Evolutionary conservation across 441 rosid species (phyloP).

Genomic region (Erodium chrysanthum): DNA sequence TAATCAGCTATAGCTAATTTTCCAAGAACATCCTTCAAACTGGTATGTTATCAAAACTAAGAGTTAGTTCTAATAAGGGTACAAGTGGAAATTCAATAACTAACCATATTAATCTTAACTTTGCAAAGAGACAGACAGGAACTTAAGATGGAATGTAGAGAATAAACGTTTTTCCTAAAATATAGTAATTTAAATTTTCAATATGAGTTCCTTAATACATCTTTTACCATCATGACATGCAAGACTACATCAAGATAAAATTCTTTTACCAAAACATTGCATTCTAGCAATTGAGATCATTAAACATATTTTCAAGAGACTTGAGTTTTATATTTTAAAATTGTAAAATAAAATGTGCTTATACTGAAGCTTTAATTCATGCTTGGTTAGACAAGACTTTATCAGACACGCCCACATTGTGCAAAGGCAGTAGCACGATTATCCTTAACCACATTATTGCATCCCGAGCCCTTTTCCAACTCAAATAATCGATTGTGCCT

Average conservation of each 20-base stretch:
- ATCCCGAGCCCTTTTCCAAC: not conserved
- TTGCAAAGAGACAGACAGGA: not conserved
- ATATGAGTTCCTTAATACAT: not conserved
- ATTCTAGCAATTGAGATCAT: not conserved
- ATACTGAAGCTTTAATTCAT: not conserved
- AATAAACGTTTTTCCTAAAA: not conserved
- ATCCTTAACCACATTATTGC: not conserved
- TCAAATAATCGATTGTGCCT: not conserved
- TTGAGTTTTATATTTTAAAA: not conserved
- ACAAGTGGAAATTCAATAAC: not conserved
- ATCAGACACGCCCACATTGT: not conserved
- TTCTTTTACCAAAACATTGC: not conserved
- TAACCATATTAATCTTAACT: not conserved
- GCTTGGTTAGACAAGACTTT: constrained; percentile 1
- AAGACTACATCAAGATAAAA: not conserved
- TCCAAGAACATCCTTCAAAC: not conserved
- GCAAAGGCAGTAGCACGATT: not conserved
- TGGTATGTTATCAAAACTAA: not conserved
- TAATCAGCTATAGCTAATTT: not conserved
- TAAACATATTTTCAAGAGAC: not conserved
- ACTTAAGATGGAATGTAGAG: not conserved
- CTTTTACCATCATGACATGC: not conserved
- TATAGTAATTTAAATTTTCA: not conserved
- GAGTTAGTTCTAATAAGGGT: not conserved
- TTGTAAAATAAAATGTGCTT: not conserved